Base-by-base conservation (phyloP, 2,329 filamentous ascomycete species). In the Pseudopyricularia javanii region DNA sequence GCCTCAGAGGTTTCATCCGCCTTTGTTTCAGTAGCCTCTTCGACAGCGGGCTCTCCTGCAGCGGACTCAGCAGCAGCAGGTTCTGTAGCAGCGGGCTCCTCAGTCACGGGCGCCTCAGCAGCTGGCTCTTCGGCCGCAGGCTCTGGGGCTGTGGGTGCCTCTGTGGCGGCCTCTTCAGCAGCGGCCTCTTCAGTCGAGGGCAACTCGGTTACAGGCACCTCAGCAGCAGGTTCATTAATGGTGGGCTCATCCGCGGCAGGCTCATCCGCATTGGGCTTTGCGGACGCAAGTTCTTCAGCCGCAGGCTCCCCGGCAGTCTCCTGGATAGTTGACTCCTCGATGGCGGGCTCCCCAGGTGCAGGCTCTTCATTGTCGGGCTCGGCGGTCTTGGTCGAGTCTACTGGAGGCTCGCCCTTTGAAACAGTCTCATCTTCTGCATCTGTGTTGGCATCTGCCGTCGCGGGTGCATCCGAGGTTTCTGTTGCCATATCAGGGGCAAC, bases 301-400 rank as follows among this genome's bases (percentile, higher is more conserved):
- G 50, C 8, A n/a, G 47, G 28, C n/a, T 33, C 47, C 2, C 9
- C 15, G 22, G 20, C 22, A 11, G 33, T 20, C 17, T 33, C 17
- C 5, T 47, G 15, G 15, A 47, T 14, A 9, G 48, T 7, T 26
- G 59, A 54, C 3, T 34, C 55, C 2, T 33, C 17, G 14, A 47
- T 43, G 30, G 15, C 20, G n/a, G 30, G 14, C n/a, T 49, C 53
- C 14, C 60, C 58, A 28, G 17, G 14, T 28, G 57, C 58, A 48
- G 57, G 57, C 33, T 64, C 26, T 17, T 49, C 47, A 30, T n/a
- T n/a, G 28, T 15, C 47, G 17, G 32, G 40, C 14, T 37, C 51
- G 35, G 15, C 12, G 7, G 17, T 34, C 33, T 22, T n/a, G 9
- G 15, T 24, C 2, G 32, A 17, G 7, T 26, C 22, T 45, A 26